Evolutionary conservation across 768 basidiomycete genomes (phyloP).

Genomic region (Serendipita vermifera): DNA sequence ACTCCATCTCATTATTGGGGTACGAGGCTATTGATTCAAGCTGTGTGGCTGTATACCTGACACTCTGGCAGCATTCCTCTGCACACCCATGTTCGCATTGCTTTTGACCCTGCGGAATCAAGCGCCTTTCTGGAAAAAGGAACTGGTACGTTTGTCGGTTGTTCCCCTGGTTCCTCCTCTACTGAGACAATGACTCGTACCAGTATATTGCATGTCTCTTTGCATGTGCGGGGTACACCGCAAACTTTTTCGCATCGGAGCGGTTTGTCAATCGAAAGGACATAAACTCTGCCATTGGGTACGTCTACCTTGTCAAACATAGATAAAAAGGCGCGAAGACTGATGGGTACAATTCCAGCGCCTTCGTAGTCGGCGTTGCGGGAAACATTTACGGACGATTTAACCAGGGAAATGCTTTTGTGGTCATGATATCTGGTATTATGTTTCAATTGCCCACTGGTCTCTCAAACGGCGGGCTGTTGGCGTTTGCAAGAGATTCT

Average conservation of each 20-base stretch:
- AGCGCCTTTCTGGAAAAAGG: slow-evolving; percentile 42
- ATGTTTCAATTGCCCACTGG: slow-evolving; percentile 79
- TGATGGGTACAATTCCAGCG: slow-evolving; percentile 27
- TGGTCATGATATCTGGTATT: slow-evolving; percentile 64
- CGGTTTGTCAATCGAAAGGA: slow-evolving; percentile 58
- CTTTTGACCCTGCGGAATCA: slow-evolving; percentile 55
- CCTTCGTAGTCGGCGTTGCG: slow-evolving; percentile 68
- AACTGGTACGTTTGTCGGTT: slow-evolving; percentile 37
- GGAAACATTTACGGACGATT: slow-evolving; percentile 67
- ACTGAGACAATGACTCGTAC: background rate
- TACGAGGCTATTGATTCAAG: slow-evolving; percentile 25
- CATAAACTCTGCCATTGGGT: slow-evolving; percentile 66
- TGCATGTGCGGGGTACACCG: slow-evolving; percentile 60
- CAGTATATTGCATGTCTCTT: slow-evolving; percentile 44
- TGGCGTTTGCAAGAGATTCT: slow-evolving; percentile 48
- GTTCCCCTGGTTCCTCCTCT: background rate
- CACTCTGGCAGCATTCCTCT: slow-evolving; percentile 42
- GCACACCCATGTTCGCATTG: slow-evolving; percentile 55
- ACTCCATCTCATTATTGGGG: slow-evolving; percentile 66
- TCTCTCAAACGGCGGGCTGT: slow-evolving; percentile 63
- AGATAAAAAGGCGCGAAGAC: background rate
- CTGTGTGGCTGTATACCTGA: background rate
- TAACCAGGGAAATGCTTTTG: slow-evolving; percentile 61
- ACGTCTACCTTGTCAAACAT: slow-evolving; percentile 15
- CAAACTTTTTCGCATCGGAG: slow-evolving; percentile 50